Conservation (phyloP, 139 green algal species). For the Tetradesmus obliquus region DNA sequence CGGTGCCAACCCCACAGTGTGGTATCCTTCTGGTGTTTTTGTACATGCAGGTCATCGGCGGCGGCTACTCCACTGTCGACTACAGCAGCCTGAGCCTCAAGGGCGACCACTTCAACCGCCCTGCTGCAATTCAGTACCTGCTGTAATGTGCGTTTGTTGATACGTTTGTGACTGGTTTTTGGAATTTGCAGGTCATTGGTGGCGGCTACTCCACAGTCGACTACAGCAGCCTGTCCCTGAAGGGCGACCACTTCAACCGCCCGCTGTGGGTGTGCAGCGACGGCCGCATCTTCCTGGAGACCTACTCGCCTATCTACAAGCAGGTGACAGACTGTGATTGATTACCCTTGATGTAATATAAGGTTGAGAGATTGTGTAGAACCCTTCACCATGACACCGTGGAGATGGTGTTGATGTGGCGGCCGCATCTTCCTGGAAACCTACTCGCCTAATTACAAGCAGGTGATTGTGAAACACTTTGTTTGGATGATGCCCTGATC, state of each 20-base stretch:
- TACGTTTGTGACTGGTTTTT: not conserved
- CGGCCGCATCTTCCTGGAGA: slow-evolving; percentile 97
- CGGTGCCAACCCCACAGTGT: not conserved
- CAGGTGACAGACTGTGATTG: slow-evolving; percentile 52
- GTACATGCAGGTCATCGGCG: not conserved
- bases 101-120: not conserved
- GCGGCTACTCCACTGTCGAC: no score
- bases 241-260: slow-evolving; percentile 89
- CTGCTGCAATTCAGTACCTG: not conserved
- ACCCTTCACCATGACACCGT: slow-evolving; percentile 64
- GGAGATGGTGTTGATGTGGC: slow-evolving; percentile 90
- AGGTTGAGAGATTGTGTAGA: not conserved
- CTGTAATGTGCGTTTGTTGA: not conserved
- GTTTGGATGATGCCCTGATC: not conserved
- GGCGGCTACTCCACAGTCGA: not conserved
- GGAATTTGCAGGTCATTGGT: slow-evolving; percentile 10
- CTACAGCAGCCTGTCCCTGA: slow-evolving; percentile 74
- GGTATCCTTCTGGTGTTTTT: not conserved
- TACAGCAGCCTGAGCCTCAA: not conserved
- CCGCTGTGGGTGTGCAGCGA: slow-evolving; percentile 98
- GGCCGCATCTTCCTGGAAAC: slow-evolving; percentile 98
- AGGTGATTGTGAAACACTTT: slow-evolving; percentile 47
- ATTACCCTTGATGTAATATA: not conserved
- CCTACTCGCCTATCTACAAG: slow-evolving; percentile 96
- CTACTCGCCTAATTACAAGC: slow-evolving; percentile 95